These are phyloP conservation scores for Arthroderma uncinatum DNA, from an alignment of 2,329 filamentous ascomycete genomes.

Conservation along the genomic window DNA sequence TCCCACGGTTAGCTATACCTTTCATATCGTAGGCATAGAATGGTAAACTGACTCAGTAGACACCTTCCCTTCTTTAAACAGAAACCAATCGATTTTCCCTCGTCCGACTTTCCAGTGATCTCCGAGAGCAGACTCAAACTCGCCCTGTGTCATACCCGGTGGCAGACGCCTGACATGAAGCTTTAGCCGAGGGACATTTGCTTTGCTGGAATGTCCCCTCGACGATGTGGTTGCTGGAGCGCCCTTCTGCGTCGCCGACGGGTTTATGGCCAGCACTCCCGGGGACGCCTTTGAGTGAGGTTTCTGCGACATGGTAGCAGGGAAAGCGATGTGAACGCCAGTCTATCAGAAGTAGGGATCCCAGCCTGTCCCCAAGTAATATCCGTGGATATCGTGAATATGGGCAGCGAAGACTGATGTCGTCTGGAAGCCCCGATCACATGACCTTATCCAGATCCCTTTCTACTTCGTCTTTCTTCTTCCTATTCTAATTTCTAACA, in stretches of 20 bases:
- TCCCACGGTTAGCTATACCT: not conserved
- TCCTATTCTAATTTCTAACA: not conserved
- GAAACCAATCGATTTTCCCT: slow-evolving; percentile 75
- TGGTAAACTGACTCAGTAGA: slow-evolving; percentile 60
- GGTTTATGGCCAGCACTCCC: slow-evolving; percentile 39
- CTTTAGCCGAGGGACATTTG: slow-evolving; percentile 59
- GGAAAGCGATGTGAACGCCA: too few species aligned
- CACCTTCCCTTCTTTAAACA: slow-evolving; percentile 62
- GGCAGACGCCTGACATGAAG: slow-evolving; percentile 74
- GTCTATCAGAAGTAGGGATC: too few species aligned
- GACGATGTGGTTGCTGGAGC: not conserved
- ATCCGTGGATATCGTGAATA: too few species aligned
- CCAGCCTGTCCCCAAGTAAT: too few species aligned
- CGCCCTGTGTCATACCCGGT: slow-evolving; percentile 67
- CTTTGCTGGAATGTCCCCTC: slow-evolving; percentile 34
- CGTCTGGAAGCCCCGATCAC: not conserved
- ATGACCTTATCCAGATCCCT: not conserved
- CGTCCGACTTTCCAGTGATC: slow-evolving; percentile 70
- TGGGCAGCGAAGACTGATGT: too few species aligned
- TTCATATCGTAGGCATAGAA: not conserved
- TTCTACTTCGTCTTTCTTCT: not conserved
- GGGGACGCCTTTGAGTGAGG: not conserved
- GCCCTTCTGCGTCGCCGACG: slow-evolving; percentile 32
- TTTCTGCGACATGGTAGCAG: not conserved
- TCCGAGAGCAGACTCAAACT: slow-evolving; percentile 63